Percentiles rank a stretch among this genome's conserved stretches.
Evolutionary conservation across 768 basidiomycete species (phyloP).

Genomic region (Lactarius pseudohatsudake): DNA sequence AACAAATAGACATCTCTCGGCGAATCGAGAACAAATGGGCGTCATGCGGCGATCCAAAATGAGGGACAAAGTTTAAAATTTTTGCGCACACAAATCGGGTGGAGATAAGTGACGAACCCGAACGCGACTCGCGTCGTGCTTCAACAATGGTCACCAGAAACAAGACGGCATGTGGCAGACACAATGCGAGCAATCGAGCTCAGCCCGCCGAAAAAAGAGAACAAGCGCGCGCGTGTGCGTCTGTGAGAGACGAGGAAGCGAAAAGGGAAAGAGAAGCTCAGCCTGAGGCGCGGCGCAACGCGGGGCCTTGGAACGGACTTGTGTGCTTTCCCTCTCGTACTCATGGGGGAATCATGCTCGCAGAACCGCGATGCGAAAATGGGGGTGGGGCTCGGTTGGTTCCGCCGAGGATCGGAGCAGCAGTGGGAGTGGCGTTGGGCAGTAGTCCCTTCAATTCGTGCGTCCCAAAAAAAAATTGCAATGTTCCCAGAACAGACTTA

Average conservation of each 20-base stretch:
- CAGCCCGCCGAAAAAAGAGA: neutral
- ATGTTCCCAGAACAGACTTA: conserved; percentile 20
- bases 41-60: conserved; percentile 13
- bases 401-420: conserved; percentile 11
- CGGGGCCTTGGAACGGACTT: conserved; percentile 1
- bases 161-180: neutral
- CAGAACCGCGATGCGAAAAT: neutral
- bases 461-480: neutral
- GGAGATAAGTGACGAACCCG: neutral
- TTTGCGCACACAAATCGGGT: neutral
- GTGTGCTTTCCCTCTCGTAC: neutral
- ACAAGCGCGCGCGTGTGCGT: neutral
- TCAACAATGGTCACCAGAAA: conserved; percentile 14
- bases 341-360: neutral
- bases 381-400: neutral
- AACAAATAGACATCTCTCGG: conserved; percentile 19
- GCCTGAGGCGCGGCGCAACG: conserved; percentile 14
- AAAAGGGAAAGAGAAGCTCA: conserved; percentile 9
- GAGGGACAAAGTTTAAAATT: conserved; percentile 18
- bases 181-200: neutral
- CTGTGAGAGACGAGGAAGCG: neutral
- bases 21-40: conserved; percentile 23
- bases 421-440: neutral
- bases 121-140: neutral
- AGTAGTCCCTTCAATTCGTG: neutral